Evolutionary conservation across 2,329 filamentous ascomycete genomes (phyloP).

Genomic region (Fusarium sp.): DNA sequence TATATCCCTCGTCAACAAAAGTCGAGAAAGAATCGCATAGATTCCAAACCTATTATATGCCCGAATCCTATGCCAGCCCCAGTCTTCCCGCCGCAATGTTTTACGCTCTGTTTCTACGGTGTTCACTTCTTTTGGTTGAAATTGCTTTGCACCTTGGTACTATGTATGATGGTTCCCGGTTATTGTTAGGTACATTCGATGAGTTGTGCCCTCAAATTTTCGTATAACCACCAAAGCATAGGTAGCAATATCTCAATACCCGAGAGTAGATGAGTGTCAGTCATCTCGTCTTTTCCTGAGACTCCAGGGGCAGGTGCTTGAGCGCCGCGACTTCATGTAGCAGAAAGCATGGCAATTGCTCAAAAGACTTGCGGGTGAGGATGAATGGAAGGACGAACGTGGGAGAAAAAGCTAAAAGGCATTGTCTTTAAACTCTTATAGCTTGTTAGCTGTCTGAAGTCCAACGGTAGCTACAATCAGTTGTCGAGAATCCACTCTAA

Average conservation of each 20-base stretch:
- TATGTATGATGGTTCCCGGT: neutral
- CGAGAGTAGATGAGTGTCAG: neutral
- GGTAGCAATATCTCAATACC: neutral
- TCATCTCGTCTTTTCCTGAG: neutral
- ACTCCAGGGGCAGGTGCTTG: neutral
- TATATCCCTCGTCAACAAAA: neutral
- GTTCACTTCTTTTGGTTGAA: neutral
- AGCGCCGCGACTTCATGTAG: neutral
- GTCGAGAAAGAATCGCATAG: neutral
- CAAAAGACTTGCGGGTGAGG: neutral
- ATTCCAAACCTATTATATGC: neutral
- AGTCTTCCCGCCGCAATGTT: neutral
- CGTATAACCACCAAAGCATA: neutral
- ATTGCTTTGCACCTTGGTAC: neutral
- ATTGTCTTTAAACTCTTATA: neutral
- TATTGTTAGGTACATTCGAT: neutral
- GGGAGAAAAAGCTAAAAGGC: neutral
- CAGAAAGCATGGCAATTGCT: neutral
- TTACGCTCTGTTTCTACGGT: neutral
- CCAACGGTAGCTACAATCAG: neutral
- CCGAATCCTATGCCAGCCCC: neutral
- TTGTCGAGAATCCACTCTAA: slow-evolving; percentile 53
- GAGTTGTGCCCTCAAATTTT: neutral
- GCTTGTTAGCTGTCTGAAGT: neutral
- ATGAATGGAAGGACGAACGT: neutral